phyloP scores from a whole-genome alignment of 2,329 filamentous ascomycete genomes.

The Emergomyces orientalis region DNA sequence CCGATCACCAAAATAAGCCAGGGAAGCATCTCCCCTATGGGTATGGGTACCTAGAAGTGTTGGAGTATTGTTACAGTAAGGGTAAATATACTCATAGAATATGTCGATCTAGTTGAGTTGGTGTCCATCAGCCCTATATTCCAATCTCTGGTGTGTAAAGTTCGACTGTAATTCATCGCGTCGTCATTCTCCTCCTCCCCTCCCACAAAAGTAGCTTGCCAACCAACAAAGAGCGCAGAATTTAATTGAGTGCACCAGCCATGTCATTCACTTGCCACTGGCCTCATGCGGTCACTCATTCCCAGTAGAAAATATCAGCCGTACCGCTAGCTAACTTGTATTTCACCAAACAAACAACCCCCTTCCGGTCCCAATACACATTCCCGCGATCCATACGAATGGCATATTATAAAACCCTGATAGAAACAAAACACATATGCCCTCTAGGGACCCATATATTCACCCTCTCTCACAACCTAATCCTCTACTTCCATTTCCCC shows the following conservation, averaged over 20 bases:
- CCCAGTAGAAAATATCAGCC: neutral
- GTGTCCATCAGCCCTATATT: neutral
- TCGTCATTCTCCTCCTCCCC: neutral
- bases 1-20: too few relatives aligned
- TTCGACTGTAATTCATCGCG: neutral
- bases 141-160: neutral
- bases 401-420: too few relatives aligned
- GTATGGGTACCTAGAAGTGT: too few relatives aligned
- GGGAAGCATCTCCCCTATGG: too few relatives aligned
- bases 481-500: constrained; percentile 9
- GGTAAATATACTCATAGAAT: neutral
- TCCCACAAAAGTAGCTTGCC: neutral
- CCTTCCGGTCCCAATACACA: neutral
- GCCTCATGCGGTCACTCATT: neutral
- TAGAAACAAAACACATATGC: neutral
- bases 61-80: neutral
- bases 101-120: neutral
- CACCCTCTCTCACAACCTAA: neutral
- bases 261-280: neutral
- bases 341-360: neutral
- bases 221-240: neutral
- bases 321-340: neutral
- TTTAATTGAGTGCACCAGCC: neutral
- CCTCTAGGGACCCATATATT: neutral
- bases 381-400: neutral